phyloP scores from a whole-genome alignment of 1,139 yeast genomes.

The Taphrina sp. region DNA sequence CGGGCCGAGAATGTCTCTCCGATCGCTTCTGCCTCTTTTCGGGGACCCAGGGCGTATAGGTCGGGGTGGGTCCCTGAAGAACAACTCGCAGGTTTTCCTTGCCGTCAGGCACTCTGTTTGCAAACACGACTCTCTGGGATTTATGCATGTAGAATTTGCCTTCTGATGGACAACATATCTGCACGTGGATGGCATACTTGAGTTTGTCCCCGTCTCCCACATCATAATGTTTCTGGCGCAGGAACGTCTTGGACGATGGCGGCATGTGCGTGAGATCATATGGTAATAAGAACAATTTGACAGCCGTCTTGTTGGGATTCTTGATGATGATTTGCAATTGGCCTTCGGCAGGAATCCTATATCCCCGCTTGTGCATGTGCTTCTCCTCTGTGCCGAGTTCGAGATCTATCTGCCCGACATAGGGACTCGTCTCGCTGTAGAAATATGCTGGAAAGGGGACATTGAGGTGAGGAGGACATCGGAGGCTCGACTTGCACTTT shows the following conservation, averaged over 20 bases:
- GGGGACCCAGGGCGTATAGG: constrained; percentile 30
- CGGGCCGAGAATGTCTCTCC: constrained; percentile 21
- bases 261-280: constrained; percentile 46
- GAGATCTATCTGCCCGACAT: constrained; percentile 46
- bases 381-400: constrained; percentile 41
- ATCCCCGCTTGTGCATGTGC: constrained; percentile 41
- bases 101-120: constrained; percentile 41
- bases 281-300: constrained; percentile 46
- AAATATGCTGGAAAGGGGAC: constrained; percentile 46
- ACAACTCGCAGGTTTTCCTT: constrained; percentile 26
- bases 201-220: constrained; percentile 34
- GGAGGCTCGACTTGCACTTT: constrained; percentile 36
- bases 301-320: constrained; percentile 48
- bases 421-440: constrained; percentile 47
- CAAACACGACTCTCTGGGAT: constrained; percentile 46
- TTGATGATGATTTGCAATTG: constrained; percentile 48
- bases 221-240: constrained; percentile 44
- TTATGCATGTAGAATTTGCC: constrained; percentile 46
- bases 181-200: constrained; percentile 45
- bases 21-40: constrained; percentile 15
- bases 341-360: constrained; percentile 48
- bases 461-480: constrained; percentile 42
- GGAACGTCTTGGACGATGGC: constrained; percentile 42
- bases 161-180: constrained; percentile 42
- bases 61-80: constrained; percentile 15